These are phyloP conservation scores for Venturia nashicola DNA, from an alignment of 2,329 filamentous ascomycete genomes.

Conservation along the genomic window DNA sequence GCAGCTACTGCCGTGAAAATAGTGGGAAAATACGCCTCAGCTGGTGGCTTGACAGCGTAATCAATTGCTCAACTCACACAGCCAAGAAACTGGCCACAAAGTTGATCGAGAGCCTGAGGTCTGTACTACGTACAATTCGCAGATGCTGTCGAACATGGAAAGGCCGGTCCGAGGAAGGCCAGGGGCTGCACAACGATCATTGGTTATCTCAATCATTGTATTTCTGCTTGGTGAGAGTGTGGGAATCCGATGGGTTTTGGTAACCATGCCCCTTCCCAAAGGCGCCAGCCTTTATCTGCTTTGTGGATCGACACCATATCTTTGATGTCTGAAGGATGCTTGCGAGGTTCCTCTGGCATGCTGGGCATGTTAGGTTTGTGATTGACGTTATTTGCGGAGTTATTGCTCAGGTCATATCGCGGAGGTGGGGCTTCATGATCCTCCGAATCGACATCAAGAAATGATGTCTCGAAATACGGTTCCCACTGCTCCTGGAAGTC, in stretches of 20 bases:
- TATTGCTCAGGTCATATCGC: background rate
- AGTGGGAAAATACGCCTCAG: too few relatives aligned
- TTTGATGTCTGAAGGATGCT: background rate
- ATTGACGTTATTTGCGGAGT: background rate
- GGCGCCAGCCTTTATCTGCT: background rate
- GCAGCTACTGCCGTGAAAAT: background rate
- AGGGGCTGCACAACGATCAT: background rate
- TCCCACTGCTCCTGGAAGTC: background rate
- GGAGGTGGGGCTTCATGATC: background rate
- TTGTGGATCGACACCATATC: background rate
- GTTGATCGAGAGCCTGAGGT: background rate
- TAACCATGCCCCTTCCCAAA: constrained; percentile 5
- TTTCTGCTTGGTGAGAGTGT: background rate
- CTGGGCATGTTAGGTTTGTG: background rate
- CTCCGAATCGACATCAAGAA: background rate
- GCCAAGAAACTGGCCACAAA: background rate
- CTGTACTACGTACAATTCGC: background rate
- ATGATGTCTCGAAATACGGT: background rate
- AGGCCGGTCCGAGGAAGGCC: background rate
- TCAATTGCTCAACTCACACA: background rate
- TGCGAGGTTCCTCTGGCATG: background rate
- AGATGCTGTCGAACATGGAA: background rate
- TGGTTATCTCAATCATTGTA: background rate
- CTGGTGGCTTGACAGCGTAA: background rate
- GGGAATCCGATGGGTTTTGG: constrained; percentile 2